Base-by-base conservation (phyloP, 2,329 filamentous ascomycete species). In the Pseudogymnoascus verrucosus region DNA sequence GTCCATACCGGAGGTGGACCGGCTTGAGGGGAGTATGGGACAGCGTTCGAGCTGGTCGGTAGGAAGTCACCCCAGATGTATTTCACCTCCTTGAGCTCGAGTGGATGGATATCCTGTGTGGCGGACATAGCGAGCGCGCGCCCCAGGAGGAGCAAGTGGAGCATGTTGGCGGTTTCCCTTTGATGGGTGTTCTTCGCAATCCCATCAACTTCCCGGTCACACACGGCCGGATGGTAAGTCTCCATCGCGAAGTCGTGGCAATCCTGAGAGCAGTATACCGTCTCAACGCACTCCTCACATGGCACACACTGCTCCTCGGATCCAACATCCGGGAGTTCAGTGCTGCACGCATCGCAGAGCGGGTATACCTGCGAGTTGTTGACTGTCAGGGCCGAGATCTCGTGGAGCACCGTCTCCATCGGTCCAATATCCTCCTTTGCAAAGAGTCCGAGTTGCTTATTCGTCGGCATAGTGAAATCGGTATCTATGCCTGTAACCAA, bases 321-420 rank as follows among this genome's bases (percentile, higher is more conserved):
- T 28, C 77, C 78, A 26, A 90, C 77, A 0, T 82, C 80, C 0
- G 89, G 90, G 5, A 96, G 81, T 23, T 85, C 84, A 6, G 83
- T 81, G 70, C 91, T 91, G 74, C 93, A 98, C 12, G 92, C 92
- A 75, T 98, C 93, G 75, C 93, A 98, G 31, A 93, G 83, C 4
- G 89, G 82, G 66, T 96, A 92, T 72, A 96, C 91, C 11, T 95
- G 83, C 31, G 91, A 87, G 73, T 95, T 95, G 69, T 93, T 95
- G 54, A 91, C 93, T 1, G 93, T 96, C 42, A 99, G 79, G 6
- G 96, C 82, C 7, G 92, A 95, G 65, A 89, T 90, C 72, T 99
- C 95, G 59, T 84, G 79, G 31, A 99, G 82, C 1, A 97, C 86
- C 5, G 82, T 80, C 73, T 96, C 89, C 8, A 89, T 90, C 0